A percentile compares a stretch with the other conserved stretches of the same genome.
These are phyloP conservation scores for Tieghemostelium lacteum DNA, from an alignment of 78 protist genomes.

Conservation along the genomic window DNA sequence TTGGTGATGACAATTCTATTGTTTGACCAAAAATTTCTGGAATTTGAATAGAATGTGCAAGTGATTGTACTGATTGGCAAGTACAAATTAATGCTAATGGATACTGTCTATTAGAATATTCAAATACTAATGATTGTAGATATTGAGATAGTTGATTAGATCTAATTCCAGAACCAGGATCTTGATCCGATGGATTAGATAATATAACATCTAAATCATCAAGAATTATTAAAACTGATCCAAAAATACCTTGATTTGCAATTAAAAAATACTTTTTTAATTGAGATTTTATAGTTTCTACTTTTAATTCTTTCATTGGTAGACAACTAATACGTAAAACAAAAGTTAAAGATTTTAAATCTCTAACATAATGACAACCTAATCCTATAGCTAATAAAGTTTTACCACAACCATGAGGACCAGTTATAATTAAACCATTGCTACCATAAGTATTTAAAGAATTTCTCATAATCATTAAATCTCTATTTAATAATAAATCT, in stretches of 20 bases:
- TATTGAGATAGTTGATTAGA: slow-evolving; percentile 11
- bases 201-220: slow-evolving; percentile 43
- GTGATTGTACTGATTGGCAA: slow-evolving; percentile 12
- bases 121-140: not conserved
- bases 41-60: slow-evolving; percentile 31
- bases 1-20: slow-evolving; percentile 48
- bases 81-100: slow-evolving; percentile 36
- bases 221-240: not conserved
- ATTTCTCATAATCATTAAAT: not conserved
- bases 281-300: slow-evolving; percentile 23
- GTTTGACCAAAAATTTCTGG: slow-evolving; percentile 50
- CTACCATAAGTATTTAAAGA: slow-evolving; percentile 26
- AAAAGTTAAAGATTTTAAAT: slow-evolving; percentile 4
- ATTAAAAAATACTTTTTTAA: not conserved
- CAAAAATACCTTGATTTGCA: not conserved
- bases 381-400: slow-evolving; percentile 12
- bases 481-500: not conserved
- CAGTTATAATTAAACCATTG: slow-evolving; percentile 32
- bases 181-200: slow-evolving; percentile 57
- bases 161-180: slow-evolving; percentile 58
- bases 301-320: slow-evolving; percentile 24
- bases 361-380: not conserved
- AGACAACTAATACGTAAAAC: slow-evolving; percentile 20
- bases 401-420: slow-evolving; percentile 68
- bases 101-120: not conserved